Evolutionary conservation across 768 basidiomycete genomes (phyloP).

Genomic region (Termitomyces sp.): DNA sequence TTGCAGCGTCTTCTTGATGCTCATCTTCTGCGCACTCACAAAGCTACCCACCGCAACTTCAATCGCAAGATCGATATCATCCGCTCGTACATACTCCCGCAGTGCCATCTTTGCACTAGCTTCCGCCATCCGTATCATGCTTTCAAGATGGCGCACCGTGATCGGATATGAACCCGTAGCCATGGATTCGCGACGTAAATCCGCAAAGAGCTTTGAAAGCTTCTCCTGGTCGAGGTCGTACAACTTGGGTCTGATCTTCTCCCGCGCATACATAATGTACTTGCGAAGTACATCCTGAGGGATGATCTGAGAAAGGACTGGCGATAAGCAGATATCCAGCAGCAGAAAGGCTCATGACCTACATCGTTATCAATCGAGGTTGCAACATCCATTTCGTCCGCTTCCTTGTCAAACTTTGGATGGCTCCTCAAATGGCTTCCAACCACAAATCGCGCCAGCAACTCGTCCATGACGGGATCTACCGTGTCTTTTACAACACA

Average conservation of each 20-base stretch:
- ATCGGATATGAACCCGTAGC: constrained; percentile 99
- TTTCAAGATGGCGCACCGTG: constrained; percentile 95
- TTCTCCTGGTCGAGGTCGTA: constrained; percentile 96
- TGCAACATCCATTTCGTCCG: constrained; percentile 91
- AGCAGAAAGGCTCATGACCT: constrained; percentile 7
- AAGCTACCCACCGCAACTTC: constrained; percentile 94
- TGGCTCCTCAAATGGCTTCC: constrained; percentile 94
- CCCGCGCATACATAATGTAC: constrained; percentile 98
- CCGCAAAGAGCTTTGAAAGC: constrained; percentile 87
- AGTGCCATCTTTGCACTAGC: constrained; percentile 98
- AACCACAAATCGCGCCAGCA: constrained; percentile 96
- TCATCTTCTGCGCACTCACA: constrained; percentile 95
- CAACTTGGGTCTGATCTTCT: constrained; percentile 87
- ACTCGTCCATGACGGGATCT: constrained; percentile 94
- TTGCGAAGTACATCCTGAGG: constrained; percentile 95
- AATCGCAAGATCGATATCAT: constrained; percentile 97
- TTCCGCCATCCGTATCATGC: constrained; percentile 99
- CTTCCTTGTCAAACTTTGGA: constrained; percentile 81
- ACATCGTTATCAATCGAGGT: constrained; percentile 90
- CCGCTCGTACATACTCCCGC: constrained; percentile 90
- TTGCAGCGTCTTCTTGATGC: constrained; percentile 96
- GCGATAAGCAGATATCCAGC: not conserved
- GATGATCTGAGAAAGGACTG: constrained; percentile 60
- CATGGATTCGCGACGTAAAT: constrained; percentile 91
- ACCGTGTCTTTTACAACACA: constrained; percentile 98